These are phyloP conservation scores for Fagopyrum homotropicum DNA, from an alignment of 148 eudicot genomes.

Conservation along the genomic window DNA sequence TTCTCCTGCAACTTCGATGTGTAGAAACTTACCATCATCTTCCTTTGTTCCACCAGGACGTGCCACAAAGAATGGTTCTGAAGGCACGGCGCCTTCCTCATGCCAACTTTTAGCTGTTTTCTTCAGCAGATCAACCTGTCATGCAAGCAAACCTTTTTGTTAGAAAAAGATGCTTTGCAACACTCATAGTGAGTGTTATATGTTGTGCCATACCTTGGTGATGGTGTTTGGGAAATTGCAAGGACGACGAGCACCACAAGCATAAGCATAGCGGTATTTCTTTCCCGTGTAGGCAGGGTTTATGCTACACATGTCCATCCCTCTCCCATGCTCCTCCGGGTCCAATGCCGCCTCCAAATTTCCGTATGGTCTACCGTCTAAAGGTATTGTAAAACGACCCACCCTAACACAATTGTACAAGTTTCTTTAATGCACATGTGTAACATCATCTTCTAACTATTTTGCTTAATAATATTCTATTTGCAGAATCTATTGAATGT, in stretches of 20 bases:
- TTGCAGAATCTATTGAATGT: background rate
- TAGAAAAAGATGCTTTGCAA: background rate
- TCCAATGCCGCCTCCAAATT: slow-evolving; percentile 70
- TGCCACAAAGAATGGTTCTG: slow-evolving; percentile 88
- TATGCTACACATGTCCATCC: slow-evolving; percentile 95
- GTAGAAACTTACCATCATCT: slow-evolving; percentile 63
- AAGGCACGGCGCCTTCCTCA: slow-evolving; percentile 78
- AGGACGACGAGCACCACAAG: slow-evolving; percentile 94
- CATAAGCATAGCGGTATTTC: slow-evolving; percentile 84
- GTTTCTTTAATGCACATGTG: background rate
- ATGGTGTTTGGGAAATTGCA: slow-evolving; percentile 96
- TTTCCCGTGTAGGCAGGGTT: slow-evolving; percentile 72
- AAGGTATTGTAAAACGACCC: slow-evolving; percentile 73
- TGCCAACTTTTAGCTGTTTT: slow-evolving; percentile 77
- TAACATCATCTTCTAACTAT: background rate
- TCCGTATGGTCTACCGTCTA: slow-evolving; percentile 83
- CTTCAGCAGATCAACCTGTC: slow-evolving; percentile 72
- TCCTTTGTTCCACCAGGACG: slow-evolving; percentile 85
- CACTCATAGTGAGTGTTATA: too few relatives aligned
- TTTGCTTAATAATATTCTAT: background rate
- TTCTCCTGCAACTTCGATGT: background rate
- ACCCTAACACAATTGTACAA: slow-evolving; percentile 37
- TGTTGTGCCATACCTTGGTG: slow-evolving; percentile 58
- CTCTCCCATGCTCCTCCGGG: slow-evolving; percentile 86
- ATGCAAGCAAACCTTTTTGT: background rate